Base-by-base conservation (phyloP, 257 asterid species). In the Thymus quinquecostatus region DNA sequence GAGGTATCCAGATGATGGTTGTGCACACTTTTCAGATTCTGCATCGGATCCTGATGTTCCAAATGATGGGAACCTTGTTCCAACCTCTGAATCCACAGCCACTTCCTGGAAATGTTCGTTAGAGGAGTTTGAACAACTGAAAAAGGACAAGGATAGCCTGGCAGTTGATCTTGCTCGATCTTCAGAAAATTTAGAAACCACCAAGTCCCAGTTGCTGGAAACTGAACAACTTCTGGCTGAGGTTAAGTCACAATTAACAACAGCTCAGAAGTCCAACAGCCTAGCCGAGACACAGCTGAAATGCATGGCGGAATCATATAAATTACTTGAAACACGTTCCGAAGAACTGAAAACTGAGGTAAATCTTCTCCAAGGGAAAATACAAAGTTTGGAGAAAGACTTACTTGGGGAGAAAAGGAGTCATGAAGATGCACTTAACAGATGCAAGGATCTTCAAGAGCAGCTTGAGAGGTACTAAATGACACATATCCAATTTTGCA, bases 291-390 rank as follows among this genome's bases (percentile, higher is more conserved):
- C 96, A 40, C 99, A 94, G 85, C 96, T 94, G 70, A 94, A 89
- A 76, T 94, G 99, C 82, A 94, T 94, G 99, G 96, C 96, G 4
- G 97, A 91, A 75, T 94, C 99, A 2, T 94, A 94, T 84, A 89
- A 81, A 43, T 78, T 88, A 32, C 97, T 91, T 73, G 99, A 91
- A 81, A 69, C 83, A 32, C 89, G 95, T 28, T 86, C 97, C 11
- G 95, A 83, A 71, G 91, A 87, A 61, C 81, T 91, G 45, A 91
- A 91, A 77, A 77, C 78, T 72, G 97, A 91, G 81, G 81, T 88
- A 11, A 80, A 86, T 80, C 64, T 79, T 64, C 96, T 91, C 38
- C 92, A 62, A 70, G 92, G 76, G 53, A 89, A 81, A 73, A 72
- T 87, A 62, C 82, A 79, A 60, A 79, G 70, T 79, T 72, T 89